These are phyloP conservation scores for Emericellopsis cladophorae DNA, from an alignment of 2,329 filamentous ascomycete genomes.

Conservation along the genomic window DNA sequence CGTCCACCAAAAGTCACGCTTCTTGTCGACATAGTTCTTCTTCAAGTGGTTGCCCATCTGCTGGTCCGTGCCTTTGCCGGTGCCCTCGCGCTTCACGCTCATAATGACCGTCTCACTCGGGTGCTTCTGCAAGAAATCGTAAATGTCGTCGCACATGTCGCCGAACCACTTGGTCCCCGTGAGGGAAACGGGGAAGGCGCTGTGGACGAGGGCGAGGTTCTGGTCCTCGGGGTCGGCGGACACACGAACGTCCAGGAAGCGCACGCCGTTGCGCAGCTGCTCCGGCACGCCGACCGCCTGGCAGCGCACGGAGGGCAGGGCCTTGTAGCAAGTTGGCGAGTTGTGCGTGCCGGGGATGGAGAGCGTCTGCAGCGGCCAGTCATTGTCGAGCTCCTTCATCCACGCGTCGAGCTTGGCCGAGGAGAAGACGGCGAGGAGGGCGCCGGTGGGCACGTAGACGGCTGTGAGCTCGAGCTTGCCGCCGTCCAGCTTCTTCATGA, in stretches of 20 bases:
- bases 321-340: conserved; percentile 71
- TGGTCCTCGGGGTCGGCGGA: conserved; percentile 40
- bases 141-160: conserved; percentile 56
- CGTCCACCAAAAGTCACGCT: conserved; percentile 60
- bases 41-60: conserved; percentile 65
- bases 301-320: conserved; percentile 85
- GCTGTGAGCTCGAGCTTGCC: conserved; percentile 47
- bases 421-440: conserved; percentile 53
- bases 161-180: conserved; percentile 70
- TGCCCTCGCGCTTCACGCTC: conserved; percentile 83
- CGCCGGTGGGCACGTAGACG: conserved; percentile 46
- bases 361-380: conserved; percentile 63
- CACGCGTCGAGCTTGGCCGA: conserved; percentile 58
- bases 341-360: conserved; percentile 96
- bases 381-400: conserved; percentile 68
- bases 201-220: conserved; percentile 73
- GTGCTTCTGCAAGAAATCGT: conserved; percentile 64
- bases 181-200: conserved; percentile 77
- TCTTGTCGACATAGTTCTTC: conserved; percentile 52
- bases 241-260: conserved; percentile 88
- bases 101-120: conserved; percentile 75
- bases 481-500: conserved; percentile 43
- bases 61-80: conserved; percentile 66
- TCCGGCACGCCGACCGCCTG: conserved; percentile 66
- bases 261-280: conserved; percentile 81